Evolutionary conservation across 306 rosid genomes (phyloP), one percentile per base, ranked within the genome.

Genomic region (Crotalaria pallida): DNA sequence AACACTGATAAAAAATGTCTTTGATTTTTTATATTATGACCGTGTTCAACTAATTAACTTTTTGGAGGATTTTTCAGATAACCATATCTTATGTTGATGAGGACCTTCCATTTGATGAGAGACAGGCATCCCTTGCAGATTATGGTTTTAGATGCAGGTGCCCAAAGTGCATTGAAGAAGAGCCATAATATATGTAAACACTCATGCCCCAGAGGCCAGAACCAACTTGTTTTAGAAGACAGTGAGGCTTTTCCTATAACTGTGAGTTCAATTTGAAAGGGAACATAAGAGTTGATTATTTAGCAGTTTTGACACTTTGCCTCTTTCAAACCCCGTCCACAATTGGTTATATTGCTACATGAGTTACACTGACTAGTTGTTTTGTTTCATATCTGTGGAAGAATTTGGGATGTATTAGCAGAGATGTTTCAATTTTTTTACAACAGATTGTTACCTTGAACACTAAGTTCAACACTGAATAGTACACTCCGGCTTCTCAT

Each of bases 11-110:
- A n/a, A n/a, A n/a, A n/a, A n/a, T n/a, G n/a, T n/a, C n/a, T n/a
- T n/a, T n/a, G n/a, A 33, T 57, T 9, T 31, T 65, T 41, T 68
- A 48, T 72, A 58, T 56, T 19, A 21, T 58, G 27, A 38, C 27
- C 65, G 36, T 66, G 75, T 45, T 66, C 56, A 72, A 65, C 59
- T 65, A 19, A 48, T 75, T 63, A 18, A 77, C 57, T 26, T 22
- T 22, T 16, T 76, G 31, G 18, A 70, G 65, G 26, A 47, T 33
- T 69, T 79, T 88, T 71, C 87, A 94, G 99, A 88, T 94, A 77
- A 87, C 96, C 27, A 88, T 94, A 67, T 91, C 99, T 29, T 94
- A 91, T 69, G 83, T 94, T 56, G 97, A 91, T 11, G 99, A 91
- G 74, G 96, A 94, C 70, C 95, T 88, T 67, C 81, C 88, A 6